Evolutionary conservation across 2,329 filamentous ascomycete genomes (phyloP).

Genomic region (Rutstroemia sp.): DNA sequence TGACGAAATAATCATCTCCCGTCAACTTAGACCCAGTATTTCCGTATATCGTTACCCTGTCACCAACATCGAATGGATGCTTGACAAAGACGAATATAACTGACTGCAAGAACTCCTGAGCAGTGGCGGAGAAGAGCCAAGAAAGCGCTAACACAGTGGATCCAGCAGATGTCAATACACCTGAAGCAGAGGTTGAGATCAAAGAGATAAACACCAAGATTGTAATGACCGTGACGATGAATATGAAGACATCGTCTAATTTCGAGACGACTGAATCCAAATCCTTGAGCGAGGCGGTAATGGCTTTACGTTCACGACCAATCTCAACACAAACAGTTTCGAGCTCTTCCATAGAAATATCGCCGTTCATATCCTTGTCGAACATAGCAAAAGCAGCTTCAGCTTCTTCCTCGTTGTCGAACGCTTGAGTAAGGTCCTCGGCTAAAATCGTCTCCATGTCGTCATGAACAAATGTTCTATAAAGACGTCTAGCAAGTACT

Average conservation of each 20-base stretch:
- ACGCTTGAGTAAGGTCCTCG: conserved; percentile 72
- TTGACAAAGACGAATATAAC: conserved; percentile 95
- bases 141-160: conserved; percentile 82
- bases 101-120: conserved; percentile 90
- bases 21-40: conserved; percentile 71
- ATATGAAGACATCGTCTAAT: conserved; percentile 81
- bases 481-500: conserved; percentile 78
- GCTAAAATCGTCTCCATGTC: conserved; percentile 69
- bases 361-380: conserved; percentile 93
- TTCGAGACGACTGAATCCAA: conserved; percentile 88
- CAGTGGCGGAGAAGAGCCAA: conserved; percentile 88
- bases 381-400: conserved; percentile 87
- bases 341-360: conserved; percentile 92
- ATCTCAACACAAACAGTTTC: conserved; percentile 92
- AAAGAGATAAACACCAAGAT: conserved; percentile 83
- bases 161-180: conserved; percentile 82
- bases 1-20: conserved; percentile 94
- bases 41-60: conserved; percentile 86
- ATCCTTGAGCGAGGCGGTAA: conserved; percentile 90
- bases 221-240: conserved; percentile 74
- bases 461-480: conserved; percentile 73
- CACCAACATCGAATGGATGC: conserved; percentile 93
- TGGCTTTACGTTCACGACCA: conserved; percentile 88
- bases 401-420: conserved; percentile 76
- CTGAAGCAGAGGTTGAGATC: conserved; percentile 83